These are phyloP conservation scores for carrot (Daucus carota) DNA, from an alignment of 129 eudicot genomes.

Conservation along the genomic window DNA sequence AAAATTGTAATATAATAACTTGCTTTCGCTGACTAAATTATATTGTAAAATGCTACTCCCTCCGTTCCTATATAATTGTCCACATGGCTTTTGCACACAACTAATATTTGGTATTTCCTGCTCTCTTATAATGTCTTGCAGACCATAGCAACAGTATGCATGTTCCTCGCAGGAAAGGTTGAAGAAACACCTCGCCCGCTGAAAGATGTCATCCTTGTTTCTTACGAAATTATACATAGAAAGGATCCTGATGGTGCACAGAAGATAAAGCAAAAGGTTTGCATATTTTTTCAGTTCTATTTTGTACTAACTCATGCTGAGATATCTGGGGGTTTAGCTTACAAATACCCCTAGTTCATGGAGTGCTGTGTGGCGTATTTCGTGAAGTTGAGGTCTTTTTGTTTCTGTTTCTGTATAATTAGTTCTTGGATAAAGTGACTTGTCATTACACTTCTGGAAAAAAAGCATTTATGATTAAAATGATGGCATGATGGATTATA, in stretches of 20 bases:
- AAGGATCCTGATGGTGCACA: conserved; percentile 84
- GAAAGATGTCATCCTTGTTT: conserved; percentile 87
- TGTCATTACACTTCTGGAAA: neutral
- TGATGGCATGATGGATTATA: neutral
- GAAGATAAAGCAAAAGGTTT: conserved; percentile 97
- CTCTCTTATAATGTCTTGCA: conserved; percentile 27
- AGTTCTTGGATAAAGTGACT: neutral
- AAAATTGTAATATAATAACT: too few species aligned
- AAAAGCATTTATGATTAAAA: neutral
- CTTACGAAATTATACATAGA: conserved; percentile 80
- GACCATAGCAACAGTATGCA: conserved; percentile 94
- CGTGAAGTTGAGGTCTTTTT: neutral
- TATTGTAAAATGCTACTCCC: too few species aligned
- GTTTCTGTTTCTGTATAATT: neutral
- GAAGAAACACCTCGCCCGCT: conserved; percentile 98
- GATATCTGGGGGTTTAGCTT: neutral
- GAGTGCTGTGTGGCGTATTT: neutral
- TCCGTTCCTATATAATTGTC: too few species aligned
- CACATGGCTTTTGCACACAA: too few species aligned
- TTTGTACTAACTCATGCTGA: neutral
- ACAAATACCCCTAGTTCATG: neutral
- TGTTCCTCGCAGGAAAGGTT: conserved; percentile 99
- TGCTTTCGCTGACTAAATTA: too few species aligned
- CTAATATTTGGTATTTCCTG: neutral
- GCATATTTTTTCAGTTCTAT: neutral